These are phyloP conservation scores for Pseudovirgaria hyperparasitica DNA, from an alignment of 2,329 filamentous ascomycete species.

Conservation along the genomic window DNA sequence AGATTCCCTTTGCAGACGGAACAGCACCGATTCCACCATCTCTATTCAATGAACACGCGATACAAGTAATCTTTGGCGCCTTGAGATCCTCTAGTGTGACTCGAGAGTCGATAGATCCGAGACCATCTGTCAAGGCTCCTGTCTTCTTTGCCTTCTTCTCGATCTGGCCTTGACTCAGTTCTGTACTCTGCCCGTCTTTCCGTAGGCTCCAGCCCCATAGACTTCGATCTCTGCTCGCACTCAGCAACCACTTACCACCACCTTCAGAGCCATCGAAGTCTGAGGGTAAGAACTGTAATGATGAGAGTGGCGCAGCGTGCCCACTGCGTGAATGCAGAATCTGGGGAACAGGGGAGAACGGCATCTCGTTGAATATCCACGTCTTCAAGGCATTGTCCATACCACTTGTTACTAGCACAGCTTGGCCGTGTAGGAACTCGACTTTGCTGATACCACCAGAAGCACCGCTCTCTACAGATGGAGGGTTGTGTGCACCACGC, in stretches of 20 bases:
- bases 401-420: constrained; percentile 80
- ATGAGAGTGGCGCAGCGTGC: constrained; percentile 75
- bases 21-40: constrained; percentile 87
- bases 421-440: constrained; percentile 81
- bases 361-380: constrained; percentile 91
- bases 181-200: constrained; percentile 83
- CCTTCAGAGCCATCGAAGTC: constrained; percentile 82
- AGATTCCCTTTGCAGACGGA: constrained; percentile 65
- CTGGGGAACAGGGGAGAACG: constrained; percentile 76
- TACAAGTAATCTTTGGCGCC: constrained; percentile 80
- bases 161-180: constrained; percentile 82
- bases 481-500: constrained; percentile 75
- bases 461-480: constrained; percentile 38
- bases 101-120: constrained; percentile 46
- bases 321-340: constrained; percentile 78
- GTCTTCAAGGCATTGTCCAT: constrained; percentile 88
- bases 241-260: constrained; percentile 87
- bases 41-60: constrained; percentile 83
- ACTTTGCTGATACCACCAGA: constrained; percentile 70
- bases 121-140: constrained; percentile 51
- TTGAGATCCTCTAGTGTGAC: constrained; percentile 62
- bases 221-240: constrained; percentile 77
- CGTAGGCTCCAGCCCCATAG: constrained; percentile 95
- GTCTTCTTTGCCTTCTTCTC: constrained; percentile 82
- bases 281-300: constrained; percentile 71